Conservation (phyloP, 805 yeast genomes). For the Phaffomyces antillensis region DNA sequence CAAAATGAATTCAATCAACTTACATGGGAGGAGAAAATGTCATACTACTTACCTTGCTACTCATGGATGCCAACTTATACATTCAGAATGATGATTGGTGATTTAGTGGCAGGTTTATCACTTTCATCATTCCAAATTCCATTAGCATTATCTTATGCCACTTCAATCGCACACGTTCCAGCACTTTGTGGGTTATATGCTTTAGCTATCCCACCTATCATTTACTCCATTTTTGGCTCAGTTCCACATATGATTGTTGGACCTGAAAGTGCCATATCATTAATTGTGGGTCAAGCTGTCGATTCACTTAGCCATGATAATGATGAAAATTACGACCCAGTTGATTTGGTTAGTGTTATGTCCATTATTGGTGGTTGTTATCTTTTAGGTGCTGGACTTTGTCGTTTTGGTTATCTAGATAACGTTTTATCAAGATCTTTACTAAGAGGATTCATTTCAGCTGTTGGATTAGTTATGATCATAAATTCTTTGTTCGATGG, state of each 20-base stretch:
- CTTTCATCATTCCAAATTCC: conserved; percentile 91
- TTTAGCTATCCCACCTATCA: conserved; percentile 68
- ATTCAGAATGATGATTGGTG: conserved; percentile 38
- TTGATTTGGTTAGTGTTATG: conserved; percentile 58
- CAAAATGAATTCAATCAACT: conserved; percentile 4
- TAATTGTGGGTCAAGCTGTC: conserved; percentile 75
- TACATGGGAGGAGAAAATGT: conserved; percentile 27
- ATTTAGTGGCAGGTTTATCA: conserved; percentile 77
- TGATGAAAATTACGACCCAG: conserved; percentile 32
- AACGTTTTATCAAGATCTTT: conserved; percentile 71
- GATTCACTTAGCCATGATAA: conserved; percentile 44
- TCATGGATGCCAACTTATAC: conserved; percentile 59
- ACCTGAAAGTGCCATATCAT: conserved; percentile 83
- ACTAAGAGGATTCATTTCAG: conserved; percentile 76
- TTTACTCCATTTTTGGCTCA: conserved; percentile 72
- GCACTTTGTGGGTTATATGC: conserved; percentile 75
- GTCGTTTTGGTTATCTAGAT: conserved; percentile 82
- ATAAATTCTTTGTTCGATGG: conserved; percentile 67
- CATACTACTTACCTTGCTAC: conserved; percentile 61
- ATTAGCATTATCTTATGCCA: conserved; percentile 63
- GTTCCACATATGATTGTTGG: conserved; percentile 90
- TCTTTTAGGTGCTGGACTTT: conserved; percentile 64
- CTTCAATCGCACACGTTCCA: conserved; percentile 77
- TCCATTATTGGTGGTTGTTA: conserved; percentile 72
- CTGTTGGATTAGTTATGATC: conserved; percentile 80